These are phyloP conservation scores for Diaporthe sp. DNA, from an alignment of 2,329 filamentous ascomycete genomes.

Conservation along the genomic window DNA sequence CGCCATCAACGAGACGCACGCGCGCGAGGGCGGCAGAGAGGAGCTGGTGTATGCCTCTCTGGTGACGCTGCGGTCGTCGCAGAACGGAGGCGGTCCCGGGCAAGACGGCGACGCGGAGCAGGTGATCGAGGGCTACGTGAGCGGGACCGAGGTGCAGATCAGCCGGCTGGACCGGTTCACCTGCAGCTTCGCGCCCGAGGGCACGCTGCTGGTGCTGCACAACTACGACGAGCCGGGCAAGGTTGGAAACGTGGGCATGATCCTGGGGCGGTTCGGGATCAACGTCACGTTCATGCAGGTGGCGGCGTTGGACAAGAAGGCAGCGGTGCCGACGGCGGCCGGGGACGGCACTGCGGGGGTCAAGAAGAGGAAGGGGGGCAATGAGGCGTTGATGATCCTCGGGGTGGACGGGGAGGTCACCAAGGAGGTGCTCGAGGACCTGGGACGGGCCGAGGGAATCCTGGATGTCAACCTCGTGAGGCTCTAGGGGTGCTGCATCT, in stretches of 20 bases:
- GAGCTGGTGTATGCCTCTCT: conserved; percentile 77
- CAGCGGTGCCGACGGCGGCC: conserved; percentile 40
- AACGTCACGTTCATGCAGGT: conserved; percentile 89
- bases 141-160: conserved; percentile 76
- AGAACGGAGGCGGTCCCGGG: conserved; percentile 36
- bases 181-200: conserved; percentile 80
- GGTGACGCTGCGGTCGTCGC: conserved; percentile 74
- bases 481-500: conserved; percentile 48
- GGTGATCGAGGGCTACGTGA: conserved; percentile 76
- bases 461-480: conserved; percentile 68
- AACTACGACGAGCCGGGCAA: conserved; percentile 88
- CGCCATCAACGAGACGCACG: conserved; percentile 80
- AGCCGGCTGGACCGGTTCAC: conserved; percentile 81
- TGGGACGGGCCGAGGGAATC: conserved; percentile 66
- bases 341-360: conserved; percentile 44
- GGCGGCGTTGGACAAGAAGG: conserved; percentile 62
- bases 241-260: conserved; percentile 83
- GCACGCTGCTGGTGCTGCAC: conserved; percentile 81
- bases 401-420: conserved; percentile 78
- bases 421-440: conserved; percentile 65
- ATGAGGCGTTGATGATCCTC: conserved; percentile 86
- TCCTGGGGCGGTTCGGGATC: conserved; percentile 77
- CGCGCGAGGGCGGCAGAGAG: conserved; percentile 71
- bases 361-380: conserved; percentile 53
- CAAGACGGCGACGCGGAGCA: conserved; percentile 52